phyloP scores from a whole-genome alignment of 495 filamentous ascomycete genomes.

The Penicillium manginii region DNA sequence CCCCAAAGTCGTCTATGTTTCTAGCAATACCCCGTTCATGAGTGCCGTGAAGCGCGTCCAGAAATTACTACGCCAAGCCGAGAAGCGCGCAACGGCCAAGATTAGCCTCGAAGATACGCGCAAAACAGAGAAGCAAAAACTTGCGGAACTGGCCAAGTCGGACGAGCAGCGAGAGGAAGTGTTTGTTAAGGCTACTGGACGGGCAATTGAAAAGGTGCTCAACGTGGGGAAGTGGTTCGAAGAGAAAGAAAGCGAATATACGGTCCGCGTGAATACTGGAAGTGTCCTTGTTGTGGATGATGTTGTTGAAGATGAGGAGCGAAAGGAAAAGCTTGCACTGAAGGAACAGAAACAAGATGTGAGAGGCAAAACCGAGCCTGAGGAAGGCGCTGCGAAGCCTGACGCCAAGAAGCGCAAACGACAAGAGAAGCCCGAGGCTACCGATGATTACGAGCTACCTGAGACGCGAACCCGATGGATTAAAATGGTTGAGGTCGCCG shows the following conservation, averaged over 20 bases:
- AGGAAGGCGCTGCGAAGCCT: constrained; percentile 21
- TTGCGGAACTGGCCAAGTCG: constrained; percentile 44
- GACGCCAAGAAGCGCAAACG: constrained; percentile 47
- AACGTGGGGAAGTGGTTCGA: constrained; percentile 66
- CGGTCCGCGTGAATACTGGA: constrained; percentile 63
- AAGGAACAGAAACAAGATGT: constrained; percentile 18
- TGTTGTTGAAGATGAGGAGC: constrained; percentile 52
- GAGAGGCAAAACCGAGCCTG: constrained; percentile 6
- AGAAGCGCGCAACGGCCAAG: constrained; percentile 58
- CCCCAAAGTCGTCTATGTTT: constrained; percentile 79
- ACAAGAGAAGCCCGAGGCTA: constrained; percentile 15
- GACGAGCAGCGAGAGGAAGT: constrained; percentile 60
- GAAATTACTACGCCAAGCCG: constrained; percentile 66
- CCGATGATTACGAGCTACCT: constrained; percentile 58
- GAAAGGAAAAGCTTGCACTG: constrained; percentile 25
- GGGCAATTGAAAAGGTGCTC: constrained; percentile 74
- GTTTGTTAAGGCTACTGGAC: constrained; percentile 75
- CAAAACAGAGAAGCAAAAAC: constrained; percentile 41
- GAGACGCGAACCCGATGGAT: constrained; percentile 66
- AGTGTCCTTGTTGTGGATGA: constrained; percentile 74
- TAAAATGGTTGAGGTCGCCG: constrained; percentile 67
- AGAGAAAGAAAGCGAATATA: constrained; percentile 56
- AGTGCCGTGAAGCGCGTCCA: constrained; percentile 80
- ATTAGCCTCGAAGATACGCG: constrained; percentile 41
- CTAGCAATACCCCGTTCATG: constrained; percentile 74